phyloP scores from a whole-genome alignment of 2,329 filamentous ascomycete species.

The Alternaria ethzedia region DNA sequence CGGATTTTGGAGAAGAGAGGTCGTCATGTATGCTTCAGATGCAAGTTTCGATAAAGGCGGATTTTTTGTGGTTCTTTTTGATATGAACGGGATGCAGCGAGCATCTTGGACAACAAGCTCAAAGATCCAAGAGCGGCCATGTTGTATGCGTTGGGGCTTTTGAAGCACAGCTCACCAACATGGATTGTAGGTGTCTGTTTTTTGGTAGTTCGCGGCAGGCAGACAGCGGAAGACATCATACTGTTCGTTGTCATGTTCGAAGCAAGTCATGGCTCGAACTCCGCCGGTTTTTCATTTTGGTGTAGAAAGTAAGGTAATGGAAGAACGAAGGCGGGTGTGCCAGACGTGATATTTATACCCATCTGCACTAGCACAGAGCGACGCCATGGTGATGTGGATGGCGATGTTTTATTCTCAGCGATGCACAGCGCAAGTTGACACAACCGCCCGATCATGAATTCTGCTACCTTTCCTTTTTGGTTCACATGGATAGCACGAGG shows the following conservation, averaged over 20 bases:
- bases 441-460: background rate
- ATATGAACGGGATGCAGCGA: background rate
- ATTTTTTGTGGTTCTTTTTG: background rate
- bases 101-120: background rate
- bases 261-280: too few species aligned
- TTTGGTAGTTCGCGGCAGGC: background rate
- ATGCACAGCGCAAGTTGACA: background rate
- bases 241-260: too few species aligned
- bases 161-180: background rate
- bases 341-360: background rate
- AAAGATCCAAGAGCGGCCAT: background rate
- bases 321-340: background rate
- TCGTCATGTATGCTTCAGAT: background rate
- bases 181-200: fast-evolving
- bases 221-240: background rate
- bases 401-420: background rate
- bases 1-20: background rate
- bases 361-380: background rate
- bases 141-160: background rate
- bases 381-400: background rate
- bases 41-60: background rate
- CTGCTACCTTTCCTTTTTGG: fast-evolving
- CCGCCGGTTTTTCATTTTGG: too few species aligned
- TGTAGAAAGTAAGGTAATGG: background rate
- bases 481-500: background rate